A percentile compares a stretch with the other conserved stretches of the same genome.
Conservation (phyloP, 2,329 filamentous ascomycete genomes). For the Aureobasidium sp. region DNA sequence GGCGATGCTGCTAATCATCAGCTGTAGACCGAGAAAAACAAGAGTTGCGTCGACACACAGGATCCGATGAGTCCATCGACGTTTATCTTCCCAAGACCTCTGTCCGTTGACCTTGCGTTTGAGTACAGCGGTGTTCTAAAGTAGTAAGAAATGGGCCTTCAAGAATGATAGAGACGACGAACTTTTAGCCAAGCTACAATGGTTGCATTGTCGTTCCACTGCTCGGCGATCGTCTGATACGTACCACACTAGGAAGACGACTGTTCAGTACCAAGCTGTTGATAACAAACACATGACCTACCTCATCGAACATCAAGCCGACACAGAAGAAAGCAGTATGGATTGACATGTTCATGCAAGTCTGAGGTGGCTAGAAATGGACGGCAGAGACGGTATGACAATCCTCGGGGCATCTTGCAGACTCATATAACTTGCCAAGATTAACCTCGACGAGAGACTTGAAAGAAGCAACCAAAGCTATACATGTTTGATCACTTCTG, state of each 20-base stretch:
- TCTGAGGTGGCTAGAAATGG: background rate
- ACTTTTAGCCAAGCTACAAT: background rate
- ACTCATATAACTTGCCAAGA: background rate
- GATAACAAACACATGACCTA: background rate
- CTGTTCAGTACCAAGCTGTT: background rate
- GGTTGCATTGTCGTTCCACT: background rate
- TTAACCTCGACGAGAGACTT: background rate
- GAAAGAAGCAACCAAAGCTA: background rate
- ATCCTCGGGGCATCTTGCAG: background rate
- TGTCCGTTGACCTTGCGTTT: background rate
- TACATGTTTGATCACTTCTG: background rate
- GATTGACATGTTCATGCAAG: background rate
- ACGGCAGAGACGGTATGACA: background rate
- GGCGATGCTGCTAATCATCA: background rate
- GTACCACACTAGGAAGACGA: background rate
- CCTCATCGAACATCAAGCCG: constrained; percentile 4
- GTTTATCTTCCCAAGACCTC: background rate
- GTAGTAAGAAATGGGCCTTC: background rate
- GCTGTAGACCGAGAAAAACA: background rate
- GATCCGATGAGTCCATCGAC: background rate
- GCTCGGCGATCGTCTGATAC: background rate
- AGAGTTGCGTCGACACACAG: background rate
- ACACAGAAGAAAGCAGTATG: constrained; percentile 4
- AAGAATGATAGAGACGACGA: background rate
- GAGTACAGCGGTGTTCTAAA: background rate